Conservation (phyloP, 306 rosid species). For the Medicago arabica region DNA sequence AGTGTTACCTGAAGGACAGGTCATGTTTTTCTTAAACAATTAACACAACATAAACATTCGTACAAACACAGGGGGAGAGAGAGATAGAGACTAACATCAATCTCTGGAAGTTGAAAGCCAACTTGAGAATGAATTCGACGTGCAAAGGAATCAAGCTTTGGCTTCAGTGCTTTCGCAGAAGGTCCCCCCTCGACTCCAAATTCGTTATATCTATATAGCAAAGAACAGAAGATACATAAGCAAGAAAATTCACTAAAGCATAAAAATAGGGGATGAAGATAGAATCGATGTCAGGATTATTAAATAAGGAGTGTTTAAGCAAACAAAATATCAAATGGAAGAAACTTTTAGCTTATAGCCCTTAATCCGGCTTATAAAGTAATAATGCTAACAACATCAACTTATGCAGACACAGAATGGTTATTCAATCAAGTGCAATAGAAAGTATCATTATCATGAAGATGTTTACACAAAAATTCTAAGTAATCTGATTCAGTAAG, state of each 20-base stretch:
- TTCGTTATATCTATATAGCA: slow-evolving; percentile 51
- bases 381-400: not conserved
- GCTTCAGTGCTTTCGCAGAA: slow-evolving; percentile 53
- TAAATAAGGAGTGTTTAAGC: not conserved
- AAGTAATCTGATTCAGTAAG: slow-evolving; percentile 4
- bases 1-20: not conserved
- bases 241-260: slow-evolving; percentile 26
- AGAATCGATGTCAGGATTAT: not conserved
- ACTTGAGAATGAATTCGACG: slow-evolving; percentile 55
- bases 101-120: slow-evolving; percentile 57
- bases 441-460: not conserved
- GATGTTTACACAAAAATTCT: not conserved
- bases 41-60: not conserved
- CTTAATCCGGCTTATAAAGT: too few relatives aligned
- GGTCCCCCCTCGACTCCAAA: slow-evolving; percentile 63
- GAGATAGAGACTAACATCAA: slow-evolving; percentile 51
- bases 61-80: not conserved
- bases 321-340: too few relatives aligned
- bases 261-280: not conserved
- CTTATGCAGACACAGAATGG: not conserved
- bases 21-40: slow-evolving; percentile 5
- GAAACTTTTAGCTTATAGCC: too few relatives aligned
- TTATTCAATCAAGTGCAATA: not conserved
- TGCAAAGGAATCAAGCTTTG: slow-evolving; percentile 56
- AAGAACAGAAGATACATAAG: slow-evolving; percentile 8